A percentile compares a stretch with the other conserved stretches of the same genome.
phyloP scores from a whole-genome alignment of 805 yeast genomes.

The Ogataea corticis region DNA sequence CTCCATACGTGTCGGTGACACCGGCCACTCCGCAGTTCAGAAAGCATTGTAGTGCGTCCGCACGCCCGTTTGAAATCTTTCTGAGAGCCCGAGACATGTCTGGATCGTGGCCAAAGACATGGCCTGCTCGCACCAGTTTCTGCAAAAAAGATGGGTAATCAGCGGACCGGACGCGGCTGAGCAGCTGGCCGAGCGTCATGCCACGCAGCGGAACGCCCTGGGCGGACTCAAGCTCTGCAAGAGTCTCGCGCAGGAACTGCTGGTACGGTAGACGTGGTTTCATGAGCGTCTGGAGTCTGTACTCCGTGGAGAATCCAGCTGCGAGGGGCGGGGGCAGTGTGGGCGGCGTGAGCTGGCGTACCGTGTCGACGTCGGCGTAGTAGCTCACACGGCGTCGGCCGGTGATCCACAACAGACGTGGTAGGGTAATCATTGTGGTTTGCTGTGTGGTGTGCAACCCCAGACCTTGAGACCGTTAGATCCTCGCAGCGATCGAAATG shows the following conservation, averaged over 20 bases:
- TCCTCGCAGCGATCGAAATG: too few relatives aligned
- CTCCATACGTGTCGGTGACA: neutral
- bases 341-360: neutral
- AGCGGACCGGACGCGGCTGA: neutral
- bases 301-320: neutral
- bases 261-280: neutral
- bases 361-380: neutral
- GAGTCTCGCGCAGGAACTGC: neutral
- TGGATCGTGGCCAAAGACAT: constrained; percentile 6
- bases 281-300: neutral
- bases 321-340: neutral
- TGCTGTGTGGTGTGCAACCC: too few relatives aligned
- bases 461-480: too few relatives aligned
- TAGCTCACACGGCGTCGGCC: neutral
- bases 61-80: constrained; percentile 16
- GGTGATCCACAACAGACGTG: too few relatives aligned
- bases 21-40: constrained; percentile 8
- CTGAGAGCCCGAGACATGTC: constrained; percentile 8
- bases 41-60: constrained; percentile 9
- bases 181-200: constrained; percentile 6
- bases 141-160: constrained; percentile 6
- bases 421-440: too few relatives aligned
- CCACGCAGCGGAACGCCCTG: neutral
- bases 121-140: constrained; percentile 9
- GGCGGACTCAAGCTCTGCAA: neutral